Evolutionary conservation across 2,329 filamentous ascomycete species (phyloP), one percentile per base, ranked within the genome.

Genomic region (Pseudophaeomoniella oleicola): DNA sequence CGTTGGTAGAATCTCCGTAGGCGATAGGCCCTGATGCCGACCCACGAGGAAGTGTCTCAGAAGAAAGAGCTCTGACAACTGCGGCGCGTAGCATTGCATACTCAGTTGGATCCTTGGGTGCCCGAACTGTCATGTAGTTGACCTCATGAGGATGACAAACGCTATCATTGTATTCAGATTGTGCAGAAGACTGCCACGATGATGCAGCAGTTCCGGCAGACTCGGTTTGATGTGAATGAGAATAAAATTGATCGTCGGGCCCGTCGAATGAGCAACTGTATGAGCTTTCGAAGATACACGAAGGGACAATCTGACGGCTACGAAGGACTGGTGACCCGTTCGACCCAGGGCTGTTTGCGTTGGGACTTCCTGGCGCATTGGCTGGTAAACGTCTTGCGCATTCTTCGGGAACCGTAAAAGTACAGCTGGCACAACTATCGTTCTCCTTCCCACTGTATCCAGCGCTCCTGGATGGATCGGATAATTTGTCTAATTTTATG

Each of bases 361-460:
- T 55, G 12, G 63, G 57, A 36, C 66, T 68, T 3, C 68, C 67
- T 6, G 69, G 67, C 2, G 67, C 65, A 14, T 67, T 67, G 5
- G 59, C 58, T 11, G 71, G 67, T 3, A 74, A 58, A 43, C 66
- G 60, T 44, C 64, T 64, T 54, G 64, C 67, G 46, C 69, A 61
- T 47, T 63, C 61, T 45, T 69, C 66, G 5, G 71, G 70, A 1
- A 74, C 56, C 4, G 64, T 63, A 48, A 74, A 62, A 43, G 62
- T 66, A 51, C 71, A 75, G 51, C 70, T 73, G 37, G 69, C 69
- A 52, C 71, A 75, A 10, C 63, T 66, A 32, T 71, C 68, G 30
- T 60, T 58, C 38, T 71, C 67, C 2, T 59, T 49, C 16, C 57
- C 54, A 30, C 55, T 53, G 30, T 57, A 50, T n/a, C 55, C 57